A percentile compares a stretch with the other conserved stretches of the same genome.
phyloP scores from a whole-genome alignment of 257 asterid genomes.

The Lantana camara region DNA sequence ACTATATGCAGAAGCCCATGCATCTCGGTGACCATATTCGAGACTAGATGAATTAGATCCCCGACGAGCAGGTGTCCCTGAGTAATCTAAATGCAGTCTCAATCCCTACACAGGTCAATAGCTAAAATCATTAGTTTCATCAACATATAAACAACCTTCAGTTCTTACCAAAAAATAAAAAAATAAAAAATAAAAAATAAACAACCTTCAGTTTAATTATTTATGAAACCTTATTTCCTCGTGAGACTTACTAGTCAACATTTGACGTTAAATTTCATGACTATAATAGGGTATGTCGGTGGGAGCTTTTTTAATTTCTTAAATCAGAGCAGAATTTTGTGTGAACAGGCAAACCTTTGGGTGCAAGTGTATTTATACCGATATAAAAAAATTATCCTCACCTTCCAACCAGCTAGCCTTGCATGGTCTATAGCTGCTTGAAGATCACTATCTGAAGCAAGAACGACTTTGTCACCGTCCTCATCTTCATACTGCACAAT shows the following conservation, averaged over 20 bases:
- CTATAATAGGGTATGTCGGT: too few species aligned
- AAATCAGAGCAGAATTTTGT: too few species aligned
- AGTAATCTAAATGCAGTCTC: conserved; percentile 75
- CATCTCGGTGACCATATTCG: conserved; percentile 72
- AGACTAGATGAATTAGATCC: conserved; percentile 44
- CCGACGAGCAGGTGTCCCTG: conserved; percentile 48
- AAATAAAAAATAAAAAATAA: not conserved
- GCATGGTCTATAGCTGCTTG: conserved; percentile 95
- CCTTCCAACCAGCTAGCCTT: conserved; percentile 94
- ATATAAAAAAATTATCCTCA: conserved; percentile 24
- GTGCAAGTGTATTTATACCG: too few species aligned
- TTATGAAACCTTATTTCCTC: too few species aligned
- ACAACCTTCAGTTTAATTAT: not conserved
- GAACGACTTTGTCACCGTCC: conserved; percentile 85
- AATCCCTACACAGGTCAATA: conserved; percentile 59
- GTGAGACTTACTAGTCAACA: too few species aligned
- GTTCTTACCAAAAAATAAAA: not conserved
- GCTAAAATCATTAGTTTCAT: not conserved
- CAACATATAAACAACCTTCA: too few species aligned
- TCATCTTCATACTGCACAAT: conserved; percentile 88
- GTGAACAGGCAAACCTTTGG: too few species aligned
- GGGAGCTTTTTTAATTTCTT: too few species aligned
- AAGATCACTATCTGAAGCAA: conserved; percentile 93
- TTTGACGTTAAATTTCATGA: too few species aligned
- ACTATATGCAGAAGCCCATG: conserved; percentile 95